Base-by-base conservation (phyloP, 768 basidiomycete species). In the Trametes sanguinea region DNA sequence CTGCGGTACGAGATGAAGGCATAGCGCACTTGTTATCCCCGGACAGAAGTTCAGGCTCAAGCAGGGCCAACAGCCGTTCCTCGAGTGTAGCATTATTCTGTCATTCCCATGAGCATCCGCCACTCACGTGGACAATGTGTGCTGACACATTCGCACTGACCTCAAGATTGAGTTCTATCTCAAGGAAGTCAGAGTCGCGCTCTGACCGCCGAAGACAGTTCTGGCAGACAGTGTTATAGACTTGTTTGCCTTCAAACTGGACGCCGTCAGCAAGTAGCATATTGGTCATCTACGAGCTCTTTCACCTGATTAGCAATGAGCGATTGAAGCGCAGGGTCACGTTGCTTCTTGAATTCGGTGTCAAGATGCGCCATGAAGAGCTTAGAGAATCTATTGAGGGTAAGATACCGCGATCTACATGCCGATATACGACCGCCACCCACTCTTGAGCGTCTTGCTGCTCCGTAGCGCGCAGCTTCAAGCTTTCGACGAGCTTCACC, bases 401-500 rank as follows among this genome's bases (percentile, higher is more conserved):
- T 55, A 29, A 56, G 33, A 9, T 5, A 11, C 33, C 48, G 6
- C 17, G 27, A 39, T 35, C n/a, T 27, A 27, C 42, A 35, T 11
- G 16, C 22, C 27, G 44, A 27, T 32, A 13, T n/a, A 5, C 40
- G 27, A 53, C 48, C 35, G 58, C 27, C 30, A 71, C 85, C 56
- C 69, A 97, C 94, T 98, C 96, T 75, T 95, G 94, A 33, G 96
- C 95, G 76, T 98, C 96, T 75, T 98, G 95, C 70, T 98, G 96
- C 70, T 97, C 92, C 4, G 88, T 81, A 1, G 88, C 86, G 17
- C 88, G 83, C 42, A 98, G 77, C 60, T 87, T 83, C 54, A 98
- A 77, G 66, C 92, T 92, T 71, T 95, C 88, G 6, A 95, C 90
- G 13, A 98, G 82, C 63, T 87, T 89, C 14, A 78, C 76, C 0